Conservation (phyloP, 768 basidiomycete species). For the Macrolepiota dolichaula region DNA sequence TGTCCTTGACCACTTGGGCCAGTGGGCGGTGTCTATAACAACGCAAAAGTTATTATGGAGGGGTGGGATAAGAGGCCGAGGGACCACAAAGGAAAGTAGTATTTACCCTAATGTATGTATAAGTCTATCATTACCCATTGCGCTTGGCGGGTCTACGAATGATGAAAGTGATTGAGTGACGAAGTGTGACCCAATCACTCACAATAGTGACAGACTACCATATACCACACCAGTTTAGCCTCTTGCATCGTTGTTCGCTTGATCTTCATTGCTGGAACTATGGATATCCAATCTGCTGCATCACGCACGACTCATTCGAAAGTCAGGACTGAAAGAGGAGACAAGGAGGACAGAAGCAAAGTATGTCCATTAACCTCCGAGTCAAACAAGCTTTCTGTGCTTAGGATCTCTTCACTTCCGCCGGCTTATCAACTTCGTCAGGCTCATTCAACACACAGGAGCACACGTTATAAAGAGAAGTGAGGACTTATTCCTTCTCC, state of each 20-base stretch:
- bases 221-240: too few species aligned
- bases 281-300: not conserved
- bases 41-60: too few species aligned
- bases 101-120: too few species aligned
- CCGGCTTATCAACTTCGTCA: not conserved
- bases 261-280: not conserved
- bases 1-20: not conserved
- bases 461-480: conserved; percentile 11
- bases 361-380: conserved; percentile 2
- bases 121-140: too few species aligned
- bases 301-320: not conserved
- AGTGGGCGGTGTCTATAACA: too few species aligned
- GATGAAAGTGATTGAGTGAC: too few species aligned
- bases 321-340: not conserved
- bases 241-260: not conserved
- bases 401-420: not conserved
- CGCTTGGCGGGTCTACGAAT: too few species aligned
- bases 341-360: conserved; percentile 10
- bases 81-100: too few species aligned
- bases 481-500: not conserved
- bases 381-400: not conserved
- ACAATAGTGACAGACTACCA: too few species aligned
- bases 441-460: conserved; percentile 5
- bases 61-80: too few species aligned
- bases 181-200: too few species aligned